These are phyloP conservation scores for Chrysosporium keratinophilum DNA, from an alignment of 2,329 filamentous ascomycete genomes.

Conservation along the genomic window DNA sequence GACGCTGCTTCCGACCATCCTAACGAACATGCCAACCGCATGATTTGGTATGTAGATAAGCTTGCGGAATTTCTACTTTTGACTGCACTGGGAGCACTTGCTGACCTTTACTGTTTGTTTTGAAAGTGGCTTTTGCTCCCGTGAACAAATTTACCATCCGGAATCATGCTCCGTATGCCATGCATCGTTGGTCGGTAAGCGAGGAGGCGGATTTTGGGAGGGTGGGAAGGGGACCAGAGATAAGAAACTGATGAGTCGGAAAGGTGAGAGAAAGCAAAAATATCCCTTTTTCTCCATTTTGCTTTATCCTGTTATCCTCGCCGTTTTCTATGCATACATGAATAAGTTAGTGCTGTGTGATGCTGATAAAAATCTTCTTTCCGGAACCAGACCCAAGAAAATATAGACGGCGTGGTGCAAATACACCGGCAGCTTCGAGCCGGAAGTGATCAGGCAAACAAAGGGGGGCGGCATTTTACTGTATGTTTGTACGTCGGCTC, in stretches of 20 bases:
- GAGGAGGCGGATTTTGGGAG: slow-evolving; percentile 68
- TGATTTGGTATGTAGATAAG: slow-evolving; percentile 54
- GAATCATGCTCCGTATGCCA: slow-evolving; percentile 68
- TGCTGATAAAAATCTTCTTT: background rate
- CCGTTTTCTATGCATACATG: background rate
- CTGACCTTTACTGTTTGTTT: background rate
- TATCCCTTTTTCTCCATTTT: slow-evolving; percentile 18
- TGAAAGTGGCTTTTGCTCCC: slow-evolving; percentile 55
- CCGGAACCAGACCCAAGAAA: slow-evolving; percentile 53
- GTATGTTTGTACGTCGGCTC: no score
- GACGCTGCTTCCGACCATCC: slow-evolving; percentile 60
- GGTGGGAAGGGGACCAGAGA: slow-evolving; percentile 75
- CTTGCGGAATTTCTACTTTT: background rate
- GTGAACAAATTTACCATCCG: slow-evolving; percentile 68
- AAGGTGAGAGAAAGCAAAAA: slow-evolving; percentile 30
- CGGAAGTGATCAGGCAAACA: background rate
- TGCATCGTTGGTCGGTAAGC: slow-evolving; percentile 57
- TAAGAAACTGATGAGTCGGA: slow-evolving; percentile 58
- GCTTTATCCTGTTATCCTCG: background rate
- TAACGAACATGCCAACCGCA: slow-evolving; percentile 71
- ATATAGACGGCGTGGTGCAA: slow-evolving; percentile 51
- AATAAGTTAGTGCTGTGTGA: background rate
- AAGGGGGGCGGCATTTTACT: no score
- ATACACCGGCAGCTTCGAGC: slow-evolving; percentile 19
- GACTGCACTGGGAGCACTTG: background rate